Conservation (phyloP, 2,329 filamentous ascomycete genomes). For the Rhynchosporium agropyri region DNA sequence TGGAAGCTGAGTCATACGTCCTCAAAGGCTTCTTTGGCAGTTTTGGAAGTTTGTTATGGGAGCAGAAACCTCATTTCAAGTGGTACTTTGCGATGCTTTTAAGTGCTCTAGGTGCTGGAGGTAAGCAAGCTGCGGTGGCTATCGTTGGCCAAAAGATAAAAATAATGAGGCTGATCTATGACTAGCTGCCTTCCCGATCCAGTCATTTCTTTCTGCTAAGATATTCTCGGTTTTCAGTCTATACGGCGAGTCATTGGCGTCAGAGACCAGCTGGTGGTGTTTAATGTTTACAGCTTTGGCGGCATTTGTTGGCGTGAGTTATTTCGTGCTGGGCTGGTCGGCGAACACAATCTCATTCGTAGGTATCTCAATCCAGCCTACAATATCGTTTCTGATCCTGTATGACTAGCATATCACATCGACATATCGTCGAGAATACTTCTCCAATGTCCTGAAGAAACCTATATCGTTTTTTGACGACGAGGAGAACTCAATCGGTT, state of each 20-base stretch:
- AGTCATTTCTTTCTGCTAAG: conserved; percentile 43
- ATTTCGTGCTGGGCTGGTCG: conserved; percentile 40
- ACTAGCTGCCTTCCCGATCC: conserved; percentile 41
- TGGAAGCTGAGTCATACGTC: conserved; percentile 41
- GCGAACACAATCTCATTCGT: conserved; percentile 47
- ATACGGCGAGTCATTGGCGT: conserved; percentile 29
- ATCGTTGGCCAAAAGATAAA: not conserved
- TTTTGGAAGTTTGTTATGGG: conserved; percentile 59
- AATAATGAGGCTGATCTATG: not conserved
- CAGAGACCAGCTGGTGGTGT: conserved; percentile 48
- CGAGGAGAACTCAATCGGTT: conserved; percentile 51
- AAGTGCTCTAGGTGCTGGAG: conserved; percentile 42
- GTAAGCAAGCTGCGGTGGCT: conserved; percentile 27
- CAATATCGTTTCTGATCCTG: not conserved
- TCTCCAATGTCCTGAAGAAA: conserved; percentile 49
- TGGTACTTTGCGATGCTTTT: conserved; percentile 56
- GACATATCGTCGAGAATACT: conserved; percentile 48
- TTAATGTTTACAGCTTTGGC: conserved; percentile 54
- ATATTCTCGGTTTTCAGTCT: conserved; percentile 45
- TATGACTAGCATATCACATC: conserved; percentile 40
- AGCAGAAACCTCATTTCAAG: conserved; percentile 55
- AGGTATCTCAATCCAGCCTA: conserved; percentile 27
- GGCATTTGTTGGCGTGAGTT: conserved; percentile 44
- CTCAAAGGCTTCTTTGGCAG: conserved; percentile 48
- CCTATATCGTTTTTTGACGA: conserved; percentile 48